Conservation (phyloP, 2,329 filamentous ascomycete species). For the Aspergillus terreus region DNA sequence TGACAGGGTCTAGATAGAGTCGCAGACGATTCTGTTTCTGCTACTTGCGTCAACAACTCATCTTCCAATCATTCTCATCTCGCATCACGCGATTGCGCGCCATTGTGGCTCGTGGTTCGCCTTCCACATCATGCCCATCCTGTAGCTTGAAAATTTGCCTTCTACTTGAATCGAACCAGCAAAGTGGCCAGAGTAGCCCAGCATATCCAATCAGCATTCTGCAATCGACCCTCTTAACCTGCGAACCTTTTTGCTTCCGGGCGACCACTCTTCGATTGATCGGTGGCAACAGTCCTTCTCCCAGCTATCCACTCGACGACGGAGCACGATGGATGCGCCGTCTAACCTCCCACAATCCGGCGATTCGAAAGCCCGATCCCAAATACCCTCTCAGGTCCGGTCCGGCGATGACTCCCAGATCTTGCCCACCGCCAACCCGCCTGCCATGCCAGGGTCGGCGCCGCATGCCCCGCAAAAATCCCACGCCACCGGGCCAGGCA, state of each 20-base stretch:
- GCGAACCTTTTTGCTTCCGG: not conserved
- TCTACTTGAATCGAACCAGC: not conserved
- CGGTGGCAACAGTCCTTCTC: not conserved
- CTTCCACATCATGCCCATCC: not conserved
- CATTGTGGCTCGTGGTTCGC: not conserved
- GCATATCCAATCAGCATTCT: too few species aligned
- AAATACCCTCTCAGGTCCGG: slow-evolving; percentile 9
- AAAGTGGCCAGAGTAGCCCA: not conserved
- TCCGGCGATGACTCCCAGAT: slow-evolving; percentile 6
- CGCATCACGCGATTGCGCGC: not conserved
- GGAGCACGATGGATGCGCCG: slow-evolving; percentile 10
- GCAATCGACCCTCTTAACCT: not conserved
- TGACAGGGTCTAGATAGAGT: too few species aligned
- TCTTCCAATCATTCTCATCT: not conserved
- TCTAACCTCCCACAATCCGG: slow-evolving; percentile 9
- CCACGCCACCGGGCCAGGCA: slow-evolving; percentile 5
- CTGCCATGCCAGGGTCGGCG: slow-evolving; percentile 1
- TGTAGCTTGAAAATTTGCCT: not conserved
- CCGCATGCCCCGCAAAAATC: slow-evolving; percentile 3
- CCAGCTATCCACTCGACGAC: not conserved
- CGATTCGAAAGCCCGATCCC: slow-evolving; percentile 5
- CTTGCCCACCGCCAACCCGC: slow-evolving; percentile 10
- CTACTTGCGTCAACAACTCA: not conserved
- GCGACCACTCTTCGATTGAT: not conserved
- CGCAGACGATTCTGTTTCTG: too few species aligned